Conservation (phyloP, 1,139 yeast species). For the Geotrichum citri-aurantii region DNA sequence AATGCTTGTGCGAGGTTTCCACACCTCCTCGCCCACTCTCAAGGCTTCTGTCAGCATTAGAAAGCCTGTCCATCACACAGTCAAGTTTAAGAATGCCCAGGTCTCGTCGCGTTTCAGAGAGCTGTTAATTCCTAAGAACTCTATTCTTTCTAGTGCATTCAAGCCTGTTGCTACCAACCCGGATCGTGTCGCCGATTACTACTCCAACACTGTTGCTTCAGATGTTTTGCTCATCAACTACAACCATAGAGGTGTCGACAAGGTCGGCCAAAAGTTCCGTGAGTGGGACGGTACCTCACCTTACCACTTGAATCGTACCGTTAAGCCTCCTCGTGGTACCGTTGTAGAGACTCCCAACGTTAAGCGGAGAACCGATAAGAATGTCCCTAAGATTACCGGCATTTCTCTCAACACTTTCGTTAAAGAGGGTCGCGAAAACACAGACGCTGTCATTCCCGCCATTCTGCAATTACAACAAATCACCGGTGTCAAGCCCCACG, state of each 20-base stretch:
- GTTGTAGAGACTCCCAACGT: slow-evolving; percentile 68
- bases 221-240: slow-evolving; percentile 77
- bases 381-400: slow-evolving; percentile 64
- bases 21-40: slow-evolving; percentile 20
- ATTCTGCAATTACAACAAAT: slow-evolving; percentile 83
- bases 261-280: slow-evolving; percentile 64
- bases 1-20: slow-evolving; percentile 23
- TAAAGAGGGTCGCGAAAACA: slow-evolving; percentile 64
- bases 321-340: slow-evolving; percentile 41
- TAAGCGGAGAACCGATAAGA: slow-evolving; percentile 55
- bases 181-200: slow-evolving; percentile 79
- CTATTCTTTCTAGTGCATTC: slow-evolving; percentile 54
- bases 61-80: slow-evolving; percentile 86
- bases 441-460: slow-evolving; percentile 72
- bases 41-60: slow-evolving; percentile 35
- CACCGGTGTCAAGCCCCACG: slow-evolving; percentile 79
- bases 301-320: slow-evolving; percentile 71
- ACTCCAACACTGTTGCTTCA: slow-evolving; percentile 61
- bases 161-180: slow-evolving; percentile 64
- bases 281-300: slow-evolving; percentile 89
- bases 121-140: slow-evolving; percentile 53
- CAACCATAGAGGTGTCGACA: slow-evolving; percentile 52
- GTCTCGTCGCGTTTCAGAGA: slow-evolving; percentile 56
- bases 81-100: slow-evolving; percentile 63
- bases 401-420: slow-evolving; percentile 73